Conservation (phyloP, 805 yeast species). For the Saturnispora dispora region DNA sequence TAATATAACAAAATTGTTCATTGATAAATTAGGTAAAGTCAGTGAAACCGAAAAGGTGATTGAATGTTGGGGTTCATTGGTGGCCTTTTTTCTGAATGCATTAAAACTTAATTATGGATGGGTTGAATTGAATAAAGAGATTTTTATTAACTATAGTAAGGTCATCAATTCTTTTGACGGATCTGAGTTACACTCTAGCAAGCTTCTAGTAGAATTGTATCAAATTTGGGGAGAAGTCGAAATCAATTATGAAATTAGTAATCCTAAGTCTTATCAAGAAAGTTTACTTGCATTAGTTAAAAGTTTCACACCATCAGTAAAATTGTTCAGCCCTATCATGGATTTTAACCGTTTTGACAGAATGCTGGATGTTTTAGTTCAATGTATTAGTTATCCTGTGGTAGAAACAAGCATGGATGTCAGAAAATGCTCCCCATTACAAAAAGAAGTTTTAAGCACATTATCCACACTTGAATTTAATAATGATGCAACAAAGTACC, state of each 20-base stretch:
- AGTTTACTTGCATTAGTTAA: constrained; percentile 46
- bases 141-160: constrained; percentile 46
- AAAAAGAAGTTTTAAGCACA: constrained; percentile 44
- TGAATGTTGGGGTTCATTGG: constrained; percentile 48
- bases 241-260: constrained; percentile 35
- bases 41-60: constrained; percentile 15
- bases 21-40: constrained; percentile 39
- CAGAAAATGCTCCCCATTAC: constrained; percentile 53
- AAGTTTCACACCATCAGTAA: constrained; percentile 42
- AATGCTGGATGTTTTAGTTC: constrained; percentile 50
- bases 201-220: constrained; percentile 33
- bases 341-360: constrained; percentile 33
- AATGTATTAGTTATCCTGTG: constrained; percentile 65
- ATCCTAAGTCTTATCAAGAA: constrained; percentile 43
- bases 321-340: constrained; percentile 26
- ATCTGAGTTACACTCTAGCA: constrained; percentile 21
- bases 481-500: constrained; percentile 26
- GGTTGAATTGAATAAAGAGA: constrained; percentile 44
- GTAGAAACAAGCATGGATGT: constrained; percentile 47
- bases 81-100: constrained; percentile 38
- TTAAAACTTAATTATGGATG: constrained; percentile 32
- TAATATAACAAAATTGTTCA: constrained; percentile 58
- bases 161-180: constrained; percentile 27
- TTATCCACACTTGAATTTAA: constrained; percentile 27
- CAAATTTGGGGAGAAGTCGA: constrained; percentile 41